Percentiles rank a stretch among this genome's conserved stretches.
phyloP scores from a whole-genome alignment of 768 basidiomycete genomes.

The Pisolithus marmoratus region DNA sequence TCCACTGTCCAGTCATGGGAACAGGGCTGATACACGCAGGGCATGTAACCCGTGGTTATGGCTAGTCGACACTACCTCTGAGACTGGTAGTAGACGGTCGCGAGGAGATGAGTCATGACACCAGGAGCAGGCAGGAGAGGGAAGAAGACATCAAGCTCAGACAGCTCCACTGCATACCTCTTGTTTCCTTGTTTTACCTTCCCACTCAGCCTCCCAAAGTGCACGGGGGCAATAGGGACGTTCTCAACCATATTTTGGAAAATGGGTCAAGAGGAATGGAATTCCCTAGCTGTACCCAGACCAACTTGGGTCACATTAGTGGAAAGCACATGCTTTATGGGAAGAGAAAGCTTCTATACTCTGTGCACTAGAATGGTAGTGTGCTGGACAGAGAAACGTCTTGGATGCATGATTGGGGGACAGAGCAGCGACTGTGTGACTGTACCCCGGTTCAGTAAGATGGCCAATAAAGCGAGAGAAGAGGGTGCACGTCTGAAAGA shows the following conservation, averaged over 20 bases:
- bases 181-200: constrained; percentile 49
- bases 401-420: constrained; percentile 1
- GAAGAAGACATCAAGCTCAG: constrained; percentile 62
- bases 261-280: constrained; percentile 65
- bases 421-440: constrained; percentile 28
- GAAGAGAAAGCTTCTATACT: constrained; percentile 55
- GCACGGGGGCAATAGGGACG: constrained; percentile 69
- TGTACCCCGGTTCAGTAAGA: constrained; percentile 49
- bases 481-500: constrained; percentile 50
- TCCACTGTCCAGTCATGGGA: constrained; percentile 64
- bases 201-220: constrained; percentile 69
- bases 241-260: constrained; percentile 80
- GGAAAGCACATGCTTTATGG: constrained; percentile 48
- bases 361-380: constrained; percentile 19
- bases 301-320: constrained; percentile 61
- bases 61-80: constrained; percentile 48
- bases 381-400: constrained; percentile 10
- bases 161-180: constrained; percentile 24
- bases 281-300: constrained; percentile 69
- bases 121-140: constrained; percentile 26
- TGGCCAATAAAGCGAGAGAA: constrained; percentile 51
- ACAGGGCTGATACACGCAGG: constrained; percentile 60
- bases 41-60: constrained; percentile 49
- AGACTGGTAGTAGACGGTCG: constrained; percentile 51
- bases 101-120: constrained; percentile 62